Base-by-base conservation (phyloP, 176 grass and related monocot species). In the Metroxylon sagu region DNA sequence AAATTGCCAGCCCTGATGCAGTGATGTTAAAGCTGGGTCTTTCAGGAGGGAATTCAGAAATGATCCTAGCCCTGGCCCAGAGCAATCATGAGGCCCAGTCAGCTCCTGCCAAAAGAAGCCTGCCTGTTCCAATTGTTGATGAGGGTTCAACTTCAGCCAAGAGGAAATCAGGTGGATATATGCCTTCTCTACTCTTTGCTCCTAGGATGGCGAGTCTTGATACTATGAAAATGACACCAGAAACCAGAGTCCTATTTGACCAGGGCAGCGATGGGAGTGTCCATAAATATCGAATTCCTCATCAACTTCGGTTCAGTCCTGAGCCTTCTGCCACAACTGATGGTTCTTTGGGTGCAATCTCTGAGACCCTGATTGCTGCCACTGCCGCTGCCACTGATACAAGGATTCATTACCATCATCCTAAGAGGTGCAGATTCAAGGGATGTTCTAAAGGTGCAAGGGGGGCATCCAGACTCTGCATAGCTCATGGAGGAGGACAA, bases 101-200 rank as follows among this genome's bases (percentile, higher is more conserved):
- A 60, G 61, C 56, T 65, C 26, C 73, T 62, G 70, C 68, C 16
- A 74, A 72, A 76, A 74, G 71, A 49, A 57, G 68, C 70, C 59
- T 71, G 1, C 15, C 57, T 23, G 62, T 88, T 56, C 84, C 93
- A 39, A 26, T 79, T 66, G 80, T 79, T 63, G 87, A 85, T 5
- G 87, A 92, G 59, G 84, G 93, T 15, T 88, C 87, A 73, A 97
- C 93, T 76, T 92, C 93, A 49, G 84, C 76, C 43, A 92, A 83
- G 78, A 87, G 84, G 64, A 97, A 85, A 73, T 59, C 71, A 50
- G 84, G 84, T 52, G 87, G 88, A 8, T 83, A 79, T 71, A 64
- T 86, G 77, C 67, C 82, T 12, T 66, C 82, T 60, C 80, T 84
- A 75, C 74, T 86, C 10, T 95, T 89, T 67, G 82, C 82, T 15